Conservation (phyloP, 169 alveolate genomes). For the Plasmodium coatneyi region DNA sequence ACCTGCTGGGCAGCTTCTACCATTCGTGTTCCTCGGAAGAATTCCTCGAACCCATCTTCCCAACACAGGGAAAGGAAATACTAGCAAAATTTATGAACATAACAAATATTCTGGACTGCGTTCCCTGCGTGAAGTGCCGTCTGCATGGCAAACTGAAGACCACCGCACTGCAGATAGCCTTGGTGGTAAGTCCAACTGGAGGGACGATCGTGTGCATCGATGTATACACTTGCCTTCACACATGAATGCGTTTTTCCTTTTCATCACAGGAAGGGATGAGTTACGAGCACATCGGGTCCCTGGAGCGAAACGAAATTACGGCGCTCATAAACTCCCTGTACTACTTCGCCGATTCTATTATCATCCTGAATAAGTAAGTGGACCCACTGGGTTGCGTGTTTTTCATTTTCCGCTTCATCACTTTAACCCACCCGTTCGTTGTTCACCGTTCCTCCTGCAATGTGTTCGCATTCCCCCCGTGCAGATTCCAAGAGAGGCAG, state of each 20-base stretch:
- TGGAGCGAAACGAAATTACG: slow-evolving; percentile 89
- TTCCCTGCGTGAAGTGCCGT: slow-evolving; percentile 93
- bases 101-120: slow-evolving; percentile 80
- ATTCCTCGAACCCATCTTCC: slow-evolving; percentile 51
- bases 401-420: not conserved
- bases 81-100: slow-evolving; percentile 64
- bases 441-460: not conserved
- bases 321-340: slow-evolving; percentile 87
- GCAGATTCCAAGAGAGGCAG: slow-evolving; percentile 33
- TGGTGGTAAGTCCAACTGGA: slow-evolving; percentile 76
- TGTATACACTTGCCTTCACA: not conserved
- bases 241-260: not conserved
- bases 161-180: slow-evolving; percentile 91
- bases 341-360: slow-evolving; percentile 87
- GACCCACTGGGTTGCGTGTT: not conserved
- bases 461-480: not conserved
- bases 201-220: not conserved
- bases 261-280: slow-evolving; percentile 63
- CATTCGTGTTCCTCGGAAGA: slow-evolving; percentile 41
- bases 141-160: slow-evolving; percentile 93
- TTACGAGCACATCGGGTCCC: slow-evolving; percentile 57
- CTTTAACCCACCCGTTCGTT: too few species aligned
- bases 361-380: slow-evolving; percentile 76
- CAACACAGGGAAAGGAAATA: slow-evolving; percentile 51
- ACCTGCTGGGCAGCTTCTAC: slow-evolving; percentile 13